A percentile compares a stretch with the other conserved stretches of the same genome.
These are phyloP conservation scores for Penicillium paxilli DNA, from an alignment of 495 filamentous ascomycete species.

Conservation along the genomic window DNA sequence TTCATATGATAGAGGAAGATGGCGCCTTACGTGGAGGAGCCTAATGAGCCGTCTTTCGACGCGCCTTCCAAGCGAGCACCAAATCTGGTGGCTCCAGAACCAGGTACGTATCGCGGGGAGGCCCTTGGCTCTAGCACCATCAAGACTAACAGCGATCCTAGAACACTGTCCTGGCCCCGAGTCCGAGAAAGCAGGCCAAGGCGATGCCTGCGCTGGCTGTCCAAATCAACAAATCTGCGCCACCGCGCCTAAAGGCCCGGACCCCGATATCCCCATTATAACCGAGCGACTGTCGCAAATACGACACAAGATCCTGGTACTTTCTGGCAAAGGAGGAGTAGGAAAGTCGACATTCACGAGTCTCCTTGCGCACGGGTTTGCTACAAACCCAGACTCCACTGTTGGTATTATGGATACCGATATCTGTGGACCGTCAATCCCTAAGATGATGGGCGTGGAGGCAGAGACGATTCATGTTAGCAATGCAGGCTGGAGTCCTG, in stretches of 20 bases:
- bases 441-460: slow-evolving; percentile 98
- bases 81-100: slow-evolving; percentile 87
- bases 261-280: slow-evolving; percentile 89
- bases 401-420: slow-evolving; percentile 97
- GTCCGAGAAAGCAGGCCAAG: slow-evolving; percentile 78
- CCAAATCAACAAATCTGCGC: slow-evolving; percentile 96
- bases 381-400: slow-evolving; percentile 67
- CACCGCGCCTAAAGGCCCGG: slow-evolving; percentile 89
- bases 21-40: slow-evolving; percentile 71
- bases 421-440: slow-evolving; percentile 91
- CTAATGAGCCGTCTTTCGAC: slow-evolving; percentile 59
- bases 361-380: slow-evolving; percentile 84
- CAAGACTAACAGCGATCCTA: slow-evolving; percentile 20
- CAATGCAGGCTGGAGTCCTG: slow-evolving; percentile 82
- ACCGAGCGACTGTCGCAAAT: slow-evolving; percentile 77
- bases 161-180: slow-evolving; percentile 97
- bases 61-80: slow-evolving; percentile 70
- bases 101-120: slow-evolving; percentile 50
- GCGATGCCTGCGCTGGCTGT: slow-evolving; percentile 87
- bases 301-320: slow-evolving; percentile 85
- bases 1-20: slow-evolving; percentile 36
- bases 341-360: slow-evolving; percentile 92
- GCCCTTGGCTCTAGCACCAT: background rate
- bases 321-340: slow-evolving; percentile 94
- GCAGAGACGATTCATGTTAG: slow-evolving; percentile 87